phyloP scores from a whole-genome alignment of 1,284 basidiomycete species.

The Albatrellus sp. region DNA sequence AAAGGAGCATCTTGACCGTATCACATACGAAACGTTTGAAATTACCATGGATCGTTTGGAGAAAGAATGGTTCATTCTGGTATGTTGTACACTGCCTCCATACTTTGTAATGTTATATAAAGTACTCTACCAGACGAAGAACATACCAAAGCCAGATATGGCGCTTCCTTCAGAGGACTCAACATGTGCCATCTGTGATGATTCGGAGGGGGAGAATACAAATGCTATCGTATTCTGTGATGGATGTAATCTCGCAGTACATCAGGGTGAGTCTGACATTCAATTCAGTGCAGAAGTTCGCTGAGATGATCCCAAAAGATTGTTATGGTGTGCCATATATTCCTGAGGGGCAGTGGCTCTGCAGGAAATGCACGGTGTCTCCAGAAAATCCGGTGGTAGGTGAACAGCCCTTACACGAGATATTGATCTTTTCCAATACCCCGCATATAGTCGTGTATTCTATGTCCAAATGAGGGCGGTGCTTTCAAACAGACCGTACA shows the following conservation, averaged over 20 bases:
- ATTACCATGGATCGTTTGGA: conserved; percentile 95
- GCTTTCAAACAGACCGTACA: conserved; percentile 96
- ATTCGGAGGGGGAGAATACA: conserved; percentile 96
- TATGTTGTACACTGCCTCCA: conserved; percentile 23
- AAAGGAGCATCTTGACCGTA: conserved; percentile 62
- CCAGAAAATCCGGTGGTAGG: conserved; percentile 91
- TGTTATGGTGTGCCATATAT: conserved; percentile 99
- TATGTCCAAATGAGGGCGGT: conserved; percentile 95
- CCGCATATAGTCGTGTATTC: conserved; percentile 64
- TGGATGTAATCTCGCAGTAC: conserved; percentile 96
- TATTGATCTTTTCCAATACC: not conserved
- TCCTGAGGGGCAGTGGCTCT: conserved; percentile 99
- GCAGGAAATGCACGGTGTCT: conserved; percentile 95
- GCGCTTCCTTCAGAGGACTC: conserved; percentile 86
- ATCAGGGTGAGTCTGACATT: conserved; percentile 59
- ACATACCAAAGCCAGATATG: conserved; percentile 75
- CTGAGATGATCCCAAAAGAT: conserved; percentile 35
- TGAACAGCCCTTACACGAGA: conserved; percentile 8
- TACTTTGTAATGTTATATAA: not conserved
- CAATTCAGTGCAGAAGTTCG: not conserved
- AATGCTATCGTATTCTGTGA: conserved; percentile 99
- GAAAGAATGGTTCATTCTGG: conserved; percentile 98
- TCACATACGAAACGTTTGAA: conserved; percentile 86
- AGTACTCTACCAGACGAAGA: conserved; percentile 57
- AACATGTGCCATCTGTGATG: conserved; percentile 94